Percentiles rank a stretch among this genome's conserved stretches.
These are phyloP conservation scores for Monosporascus sp. DNA, from an alignment of 2,329 filamentous ascomycete genomes.

Conservation along the genomic window DNA sequence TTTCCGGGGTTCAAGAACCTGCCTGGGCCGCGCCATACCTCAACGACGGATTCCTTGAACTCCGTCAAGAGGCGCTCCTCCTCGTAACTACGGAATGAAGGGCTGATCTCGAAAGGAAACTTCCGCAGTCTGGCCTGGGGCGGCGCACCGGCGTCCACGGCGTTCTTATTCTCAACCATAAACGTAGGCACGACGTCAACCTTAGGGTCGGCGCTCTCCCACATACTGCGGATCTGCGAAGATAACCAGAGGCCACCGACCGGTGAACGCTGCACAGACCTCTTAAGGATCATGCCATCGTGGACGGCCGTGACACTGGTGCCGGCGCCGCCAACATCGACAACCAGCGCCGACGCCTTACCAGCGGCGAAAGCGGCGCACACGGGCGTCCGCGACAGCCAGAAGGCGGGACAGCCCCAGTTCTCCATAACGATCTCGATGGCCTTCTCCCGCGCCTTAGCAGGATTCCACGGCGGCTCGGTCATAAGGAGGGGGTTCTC, in stretches of 20 bases:
- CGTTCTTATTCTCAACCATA: constrained; percentile 78
- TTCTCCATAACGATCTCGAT: constrained; percentile 97
- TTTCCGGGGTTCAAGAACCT: constrained; percentile 61
- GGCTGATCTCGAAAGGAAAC: constrained; percentile 55
- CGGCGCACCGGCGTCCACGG: constrained; percentile 80
- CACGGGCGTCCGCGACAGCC: constrained; percentile 82
- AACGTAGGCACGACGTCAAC: constrained; percentile 78
- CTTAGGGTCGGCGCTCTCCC: constrained; percentile 62
- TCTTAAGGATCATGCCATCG: constrained; percentile 89
- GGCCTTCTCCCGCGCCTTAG: constrained; percentile 84
- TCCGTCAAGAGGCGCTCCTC: constrained; percentile 91
- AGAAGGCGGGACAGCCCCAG: constrained; percentile 94
- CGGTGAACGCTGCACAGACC: constrained; percentile 79
- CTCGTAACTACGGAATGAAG: constrained; percentile 75
- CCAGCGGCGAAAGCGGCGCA: constrained; percentile 87
- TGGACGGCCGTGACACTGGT: constrained; percentile 87
- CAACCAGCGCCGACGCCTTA: constrained; percentile 85
- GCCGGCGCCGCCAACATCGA: constrained; percentile 86
- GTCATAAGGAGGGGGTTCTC: constrained; percentile 92
- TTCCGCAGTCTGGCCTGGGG: constrained; percentile 70
- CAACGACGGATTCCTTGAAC: constrained; percentile 96
- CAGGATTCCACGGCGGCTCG: constrained; percentile 86
- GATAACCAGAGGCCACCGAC: constrained; percentile 88
- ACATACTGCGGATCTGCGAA: constrained; percentile 77
- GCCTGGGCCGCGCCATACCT: constrained; percentile 81